Evolutionary conservation across 2,329 filamentous ascomycete species (phyloP).

Genomic region (Knufia petricola): DNA sequence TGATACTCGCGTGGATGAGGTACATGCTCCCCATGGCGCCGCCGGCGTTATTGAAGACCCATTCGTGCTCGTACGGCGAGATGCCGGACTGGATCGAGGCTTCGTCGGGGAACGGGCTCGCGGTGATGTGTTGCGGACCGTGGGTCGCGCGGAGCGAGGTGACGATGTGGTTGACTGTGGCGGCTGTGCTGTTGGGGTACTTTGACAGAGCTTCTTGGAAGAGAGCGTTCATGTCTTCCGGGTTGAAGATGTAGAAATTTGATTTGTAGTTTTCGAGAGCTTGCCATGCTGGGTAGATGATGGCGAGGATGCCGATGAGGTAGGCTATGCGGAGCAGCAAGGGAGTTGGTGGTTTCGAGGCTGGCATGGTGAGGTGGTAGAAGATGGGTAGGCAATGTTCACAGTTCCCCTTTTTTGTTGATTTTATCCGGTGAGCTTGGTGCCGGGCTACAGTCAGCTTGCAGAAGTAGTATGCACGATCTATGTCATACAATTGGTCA

Average conservation of each 20-base stretch:
- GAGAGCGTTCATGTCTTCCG: constrained; percentile 19
- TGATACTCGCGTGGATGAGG: constrained; percentile 72
- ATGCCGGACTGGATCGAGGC: constrained; percentile 10
- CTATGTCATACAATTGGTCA: background rate
- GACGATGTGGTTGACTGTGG: constrained; percentile 57
- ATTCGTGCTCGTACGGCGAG: constrained; percentile 46
- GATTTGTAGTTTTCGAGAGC: constrained; percentile 8
- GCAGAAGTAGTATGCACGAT: no score
- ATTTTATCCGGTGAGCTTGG: no score
- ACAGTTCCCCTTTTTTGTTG: no score
- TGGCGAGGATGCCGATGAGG: background rate
- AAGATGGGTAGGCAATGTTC: no score
- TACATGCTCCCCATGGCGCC: constrained; percentile 82
- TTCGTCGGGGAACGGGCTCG: constrained; percentile 11
- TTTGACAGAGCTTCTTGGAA: constrained; percentile 16
- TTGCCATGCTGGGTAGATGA: constrained; percentile 8
- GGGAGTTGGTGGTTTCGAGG: background rate
- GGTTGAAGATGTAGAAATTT: constrained; percentile 22
- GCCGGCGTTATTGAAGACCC: constrained; percentile 80
- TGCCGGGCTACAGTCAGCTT: no score
- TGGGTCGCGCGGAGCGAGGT: constrained; percentile 41
- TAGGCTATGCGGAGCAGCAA: background rate
- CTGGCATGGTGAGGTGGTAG: background rate
- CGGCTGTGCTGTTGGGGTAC: constrained; percentile 38
- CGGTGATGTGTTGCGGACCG: constrained; percentile 23